phyloP scores from a whole-genome alignment of 208 protist species.

The Trypanosoma grayi region DNA sequence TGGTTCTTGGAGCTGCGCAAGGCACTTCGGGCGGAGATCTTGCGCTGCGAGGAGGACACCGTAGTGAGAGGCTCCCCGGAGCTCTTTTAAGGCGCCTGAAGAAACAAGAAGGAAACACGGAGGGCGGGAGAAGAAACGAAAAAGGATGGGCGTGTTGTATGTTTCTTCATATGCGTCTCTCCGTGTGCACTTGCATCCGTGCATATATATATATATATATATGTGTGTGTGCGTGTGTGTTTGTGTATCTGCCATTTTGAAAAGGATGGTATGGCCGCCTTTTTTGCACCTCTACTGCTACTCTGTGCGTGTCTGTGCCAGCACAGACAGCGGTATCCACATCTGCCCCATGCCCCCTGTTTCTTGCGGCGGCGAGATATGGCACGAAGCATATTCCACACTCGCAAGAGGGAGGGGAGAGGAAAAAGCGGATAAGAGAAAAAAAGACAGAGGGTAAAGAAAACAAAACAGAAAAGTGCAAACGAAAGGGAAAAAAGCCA shows the following conservation, averaged over 20 bases:
- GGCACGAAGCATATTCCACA: too few relatives aligned
- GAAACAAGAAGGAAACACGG: background rate
- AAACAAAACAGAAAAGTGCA: background rate
- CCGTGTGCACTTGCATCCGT: background rate
- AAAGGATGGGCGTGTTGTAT: background rate
- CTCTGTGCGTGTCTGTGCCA: too few relatives aligned
- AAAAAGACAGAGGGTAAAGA: background rate
- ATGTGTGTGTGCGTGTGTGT: slow-evolving; percentile 9
- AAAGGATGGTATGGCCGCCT: background rate
- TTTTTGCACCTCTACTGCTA: too few relatives aligned
- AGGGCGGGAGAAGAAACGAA: background rate
- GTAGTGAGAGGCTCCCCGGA: slow-evolving; percentile 78
- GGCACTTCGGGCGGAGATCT: slow-evolving; percentile 72
- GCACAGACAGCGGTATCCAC: too few relatives aligned
- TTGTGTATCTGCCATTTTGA: background rate
- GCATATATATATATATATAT: slow-evolving; percentile 4
- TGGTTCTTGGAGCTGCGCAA: slow-evolving; percentile 81
- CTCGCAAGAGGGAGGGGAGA: background rate
- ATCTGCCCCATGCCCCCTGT: too few relatives aligned
- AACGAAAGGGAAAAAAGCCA: too few relatives aligned
- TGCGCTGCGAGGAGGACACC: slow-evolving; percentile 83
- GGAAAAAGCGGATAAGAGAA: background rate
- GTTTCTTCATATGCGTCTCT: slow-evolving; percentile 2
- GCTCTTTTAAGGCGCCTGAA: slow-evolving; percentile 49
- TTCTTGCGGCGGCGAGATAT: too few relatives aligned